Conservation (phyloP, 2,329 filamentous ascomycete genomes). For the Emmonsia crescens region DNA sequence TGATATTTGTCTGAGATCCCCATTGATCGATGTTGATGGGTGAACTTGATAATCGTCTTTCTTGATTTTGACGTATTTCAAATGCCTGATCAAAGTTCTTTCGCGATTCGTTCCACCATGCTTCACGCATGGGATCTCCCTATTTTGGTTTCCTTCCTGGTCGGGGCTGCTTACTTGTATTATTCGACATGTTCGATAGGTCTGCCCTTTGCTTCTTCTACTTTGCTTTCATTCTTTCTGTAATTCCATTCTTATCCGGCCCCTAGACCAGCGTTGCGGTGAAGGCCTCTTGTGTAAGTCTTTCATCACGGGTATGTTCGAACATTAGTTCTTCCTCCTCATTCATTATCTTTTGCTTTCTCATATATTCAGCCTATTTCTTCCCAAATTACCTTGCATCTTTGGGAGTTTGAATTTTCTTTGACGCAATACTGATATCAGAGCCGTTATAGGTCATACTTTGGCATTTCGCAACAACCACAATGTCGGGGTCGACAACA, state of each 20-base stretch:
- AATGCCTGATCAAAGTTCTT: not conserved
- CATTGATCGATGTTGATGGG: not conserved
- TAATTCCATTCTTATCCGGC: not conserved
- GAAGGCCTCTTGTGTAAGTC: no score
- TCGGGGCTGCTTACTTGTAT: not conserved
- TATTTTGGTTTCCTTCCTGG: not conserved
- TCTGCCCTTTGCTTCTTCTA: not conserved
- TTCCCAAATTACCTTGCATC: not conserved
- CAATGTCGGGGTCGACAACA: conserved; percentile 19
- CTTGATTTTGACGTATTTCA: not conserved
- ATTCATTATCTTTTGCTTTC: not conserved
- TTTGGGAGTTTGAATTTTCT: not conserved
- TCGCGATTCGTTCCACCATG: not conserved
- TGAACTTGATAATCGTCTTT: not conserved
- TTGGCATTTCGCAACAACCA: conserved; percentile 13
- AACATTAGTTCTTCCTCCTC: conserved; percentile 2
- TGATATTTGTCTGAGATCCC: not conserved
- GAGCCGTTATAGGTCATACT: not conserved
- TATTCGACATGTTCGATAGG: not conserved
- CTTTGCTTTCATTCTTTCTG: not conserved
- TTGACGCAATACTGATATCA: not conserved
- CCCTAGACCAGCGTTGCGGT: not conserved
- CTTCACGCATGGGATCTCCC: not conserved
- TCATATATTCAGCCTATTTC: not conserved
- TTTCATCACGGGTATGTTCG: not conserved